These are phyloP conservation scores for Lodderomyces metapsilosis DNA, from an alignment of 1,139 yeast genomes.

Conservation along the genomic window DNA sequence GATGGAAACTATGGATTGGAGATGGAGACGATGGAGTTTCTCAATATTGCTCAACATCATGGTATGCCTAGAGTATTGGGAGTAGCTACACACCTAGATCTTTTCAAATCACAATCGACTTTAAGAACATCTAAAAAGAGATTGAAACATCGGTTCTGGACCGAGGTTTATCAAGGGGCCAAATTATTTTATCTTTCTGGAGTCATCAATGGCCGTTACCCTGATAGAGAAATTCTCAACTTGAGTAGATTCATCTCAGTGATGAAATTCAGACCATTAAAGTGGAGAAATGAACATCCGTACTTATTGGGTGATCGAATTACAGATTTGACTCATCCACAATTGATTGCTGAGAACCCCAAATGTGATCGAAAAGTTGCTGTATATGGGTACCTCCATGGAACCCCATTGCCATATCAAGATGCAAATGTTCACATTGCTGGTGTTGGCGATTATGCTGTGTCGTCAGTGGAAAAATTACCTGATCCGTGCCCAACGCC, in stretches of 20 bases:
- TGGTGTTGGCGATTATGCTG: constrained; percentile 88
- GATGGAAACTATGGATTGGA: constrained; percentile 98
- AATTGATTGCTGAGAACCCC: constrained; percentile 69
- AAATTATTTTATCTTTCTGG: constrained; percentile 93
- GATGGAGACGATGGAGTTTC: constrained; percentile 99
- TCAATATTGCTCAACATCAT: constrained; percentile 94
- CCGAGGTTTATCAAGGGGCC: constrained; percentile 98
- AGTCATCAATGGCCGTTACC: constrained; percentile 94
- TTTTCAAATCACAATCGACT: constrained; percentile 87
- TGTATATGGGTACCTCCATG: constrained; percentile 90
- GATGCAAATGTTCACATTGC: constrained; percentile 89
- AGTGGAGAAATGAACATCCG: constrained; percentile 99
- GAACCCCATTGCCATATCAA: constrained; percentile 76
- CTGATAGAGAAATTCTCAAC: constrained; percentile 92
- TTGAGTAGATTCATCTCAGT: constrained; percentile 91
- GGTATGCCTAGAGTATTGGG: constrained; percentile 99
- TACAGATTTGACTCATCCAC: constrained; percentile 95
- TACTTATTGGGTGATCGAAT: constrained; percentile 88
- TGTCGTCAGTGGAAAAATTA: constrained; percentile 75
- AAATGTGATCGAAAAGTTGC: constrained; percentile 90
- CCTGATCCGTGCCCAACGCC: constrained; percentile 99
- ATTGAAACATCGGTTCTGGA: constrained; percentile 95
- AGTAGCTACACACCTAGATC: constrained; percentile 91
- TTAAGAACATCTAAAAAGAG: constrained; percentile 89
- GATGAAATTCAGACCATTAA: constrained; percentile 96